These are phyloP conservation scores for Backusella tuberculispora DNA, from an alignment of 192 early-diverging fungal species.

Conservation along the genomic window DNA sequence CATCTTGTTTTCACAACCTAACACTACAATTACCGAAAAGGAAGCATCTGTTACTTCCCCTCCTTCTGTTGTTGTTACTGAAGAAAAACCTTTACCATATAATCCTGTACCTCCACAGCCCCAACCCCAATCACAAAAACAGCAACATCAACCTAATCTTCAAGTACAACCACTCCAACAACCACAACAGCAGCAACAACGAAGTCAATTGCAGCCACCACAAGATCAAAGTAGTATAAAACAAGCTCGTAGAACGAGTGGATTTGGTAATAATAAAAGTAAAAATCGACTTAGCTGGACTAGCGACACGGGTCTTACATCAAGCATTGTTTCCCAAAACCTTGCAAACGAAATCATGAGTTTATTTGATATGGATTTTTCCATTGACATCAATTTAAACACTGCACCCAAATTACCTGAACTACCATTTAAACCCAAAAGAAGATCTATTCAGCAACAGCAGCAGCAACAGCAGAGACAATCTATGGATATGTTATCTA, in stretches of 20 bases:
- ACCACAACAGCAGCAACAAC: background rate
- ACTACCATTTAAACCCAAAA: conserved; percentile 28
- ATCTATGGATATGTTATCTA: conserved; percentile 22
- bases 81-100: background rate
- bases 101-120: background rate
- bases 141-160: background rate
- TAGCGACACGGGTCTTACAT: conserved; percentile 34
- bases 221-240: conserved; percentile 7
- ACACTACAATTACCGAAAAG: conserved; percentile 19
- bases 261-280: conserved; percentile 1
- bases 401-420: conserved; percentile 40
- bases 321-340: conserved; percentile 33
- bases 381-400: conserved; percentile 32
- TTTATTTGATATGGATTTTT: conserved; percentile 48
- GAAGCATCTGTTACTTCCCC: background rate
- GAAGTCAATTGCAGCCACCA: background rate
- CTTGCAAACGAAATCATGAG: conserved; percentile 42
- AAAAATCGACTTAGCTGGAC: conserved; percentile 38
- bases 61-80: background rate
- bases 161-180: background rate
- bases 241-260: conserved; percentile 26
- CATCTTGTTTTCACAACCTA: conserved; percentile 24
- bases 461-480: background rate
- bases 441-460: background rate
- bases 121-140: background rate